phyloP scores from a whole-genome alignment of 1,139 yeast species.

The Suzukiozyma palmioleophila region DNA sequence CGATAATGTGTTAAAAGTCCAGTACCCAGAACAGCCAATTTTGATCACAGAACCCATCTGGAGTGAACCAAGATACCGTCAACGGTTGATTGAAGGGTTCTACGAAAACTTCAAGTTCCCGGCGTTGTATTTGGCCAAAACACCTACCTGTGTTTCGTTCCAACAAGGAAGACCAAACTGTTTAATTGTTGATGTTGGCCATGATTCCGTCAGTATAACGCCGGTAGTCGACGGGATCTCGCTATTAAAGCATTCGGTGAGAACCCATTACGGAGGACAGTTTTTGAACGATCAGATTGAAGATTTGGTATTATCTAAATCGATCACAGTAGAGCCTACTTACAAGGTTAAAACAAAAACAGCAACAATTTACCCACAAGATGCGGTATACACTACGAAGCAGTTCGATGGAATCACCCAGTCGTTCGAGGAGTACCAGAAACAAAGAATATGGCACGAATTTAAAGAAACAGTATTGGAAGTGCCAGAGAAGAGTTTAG shows the following conservation, averaged over 20 bases:
- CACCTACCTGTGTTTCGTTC: conserved; percentile 87
- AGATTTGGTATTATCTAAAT: conserved; percentile 16
- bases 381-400: conserved; percentile 24
- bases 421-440: conserved; percentile 35
- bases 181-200: conserved; percentile 89
- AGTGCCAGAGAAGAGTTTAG: conserved; percentile 42
- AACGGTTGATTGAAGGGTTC: conserved; percentile 68
- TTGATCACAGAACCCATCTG: conserved; percentile 83
- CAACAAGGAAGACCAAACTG: conserved; percentile 94
- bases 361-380: conserved; percentile 31
- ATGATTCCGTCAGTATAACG: conserved; percentile 75
- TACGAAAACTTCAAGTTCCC: conserved; percentile 75
- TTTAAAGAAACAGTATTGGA: conserved; percentile 64
- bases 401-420: conserved; percentile 31
- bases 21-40: conserved; percentile 67
- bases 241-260: conserved; percentile 63
- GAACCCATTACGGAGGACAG: conserved; percentile 64
- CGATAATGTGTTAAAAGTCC: conserved; percentile 42
- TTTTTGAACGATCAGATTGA: conserved; percentile 47
- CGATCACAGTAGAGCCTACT: conserved; percentile 14
- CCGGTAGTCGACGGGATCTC: conserved; percentile 95
- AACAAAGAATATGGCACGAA: conserved; percentile 44
- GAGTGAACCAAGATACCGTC: conserved; percentile 69
- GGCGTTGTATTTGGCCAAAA: conserved; percentile 80
- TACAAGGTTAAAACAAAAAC: conserved; percentile 31